These are phyloP conservation scores for Beauveria medogensis DNA, from an alignment of 2,329 filamentous ascomycete genomes.

Conservation along the genomic window DNA sequence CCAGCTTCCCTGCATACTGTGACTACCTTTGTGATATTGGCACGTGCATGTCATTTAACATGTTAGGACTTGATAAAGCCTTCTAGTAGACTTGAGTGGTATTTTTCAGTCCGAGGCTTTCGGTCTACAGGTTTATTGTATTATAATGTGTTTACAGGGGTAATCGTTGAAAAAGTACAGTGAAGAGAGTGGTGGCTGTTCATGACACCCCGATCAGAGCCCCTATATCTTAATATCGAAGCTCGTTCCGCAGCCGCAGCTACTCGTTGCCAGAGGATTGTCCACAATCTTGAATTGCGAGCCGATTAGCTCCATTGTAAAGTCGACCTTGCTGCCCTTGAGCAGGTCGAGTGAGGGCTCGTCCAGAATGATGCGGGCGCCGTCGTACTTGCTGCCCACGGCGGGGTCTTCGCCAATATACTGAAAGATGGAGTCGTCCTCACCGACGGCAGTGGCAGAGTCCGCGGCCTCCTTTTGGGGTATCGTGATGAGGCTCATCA, in stretches of 20 bases:
- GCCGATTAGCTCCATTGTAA: conserved; percentile 85
- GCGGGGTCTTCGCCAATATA: conserved; percentile 46
- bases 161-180: background rate
- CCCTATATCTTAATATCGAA: conserved; percentile 76
- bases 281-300: conserved; percentile 92
- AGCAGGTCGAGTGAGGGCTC: conserved; percentile 78
- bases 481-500: conserved; percentile 74
- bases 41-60: conserved; percentile 2
- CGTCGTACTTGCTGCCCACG: conserved; percentile 21
- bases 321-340: conserved; percentile 92
- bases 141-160: background rate
- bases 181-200: conserved; percentile 8
- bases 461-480: conserved; percentile 31
- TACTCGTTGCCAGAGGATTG: conserved; percentile 85
- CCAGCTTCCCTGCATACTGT: conserved; percentile 25
- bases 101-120: background rate
- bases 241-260: conserved; percentile 93
- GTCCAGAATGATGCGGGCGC: conserved; percentile 82
- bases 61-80: background rate
- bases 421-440: conserved; percentile 85
- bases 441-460: conserved; percentile 34
- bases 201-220: background rate
- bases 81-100: background rate
- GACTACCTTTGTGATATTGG: conserved; percentile 13
- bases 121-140: background rate